Evolutionary conservation across 2,329 filamentous ascomycete genomes (phyloP).

Genomic region (Cordyceps fumosorosea): DNA sequence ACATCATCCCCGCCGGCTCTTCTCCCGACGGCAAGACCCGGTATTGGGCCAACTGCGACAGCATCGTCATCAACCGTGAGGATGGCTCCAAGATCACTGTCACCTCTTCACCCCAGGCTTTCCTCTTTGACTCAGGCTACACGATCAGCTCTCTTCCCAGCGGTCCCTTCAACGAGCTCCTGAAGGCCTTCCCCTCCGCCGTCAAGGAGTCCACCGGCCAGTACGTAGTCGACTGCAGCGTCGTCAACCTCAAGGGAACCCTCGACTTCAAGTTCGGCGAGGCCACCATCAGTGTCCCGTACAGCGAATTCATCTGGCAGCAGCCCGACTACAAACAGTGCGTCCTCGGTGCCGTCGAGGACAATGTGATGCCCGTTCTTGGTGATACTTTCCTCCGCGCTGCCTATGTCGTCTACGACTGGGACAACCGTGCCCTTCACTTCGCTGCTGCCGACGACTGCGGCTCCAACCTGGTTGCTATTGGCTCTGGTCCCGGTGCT

Average conservation of each 20-base stretch:
- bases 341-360: conserved; percentile 40
- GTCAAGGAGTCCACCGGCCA: conserved; percentile 36
- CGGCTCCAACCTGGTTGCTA: conserved; percentile 30
- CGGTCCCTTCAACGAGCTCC: conserved; percentile 41
- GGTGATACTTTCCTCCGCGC: conserved; percentile 40
- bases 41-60: conserved; percentile 38
- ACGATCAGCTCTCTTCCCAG: conserved; percentile 61
- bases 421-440: conserved; percentile 33
- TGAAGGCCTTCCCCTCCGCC: conserved; percentile 37
- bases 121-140: conserved; percentile 61
- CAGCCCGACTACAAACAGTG: conserved; percentile 24
- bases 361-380: conserved; percentile 33
- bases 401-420: conserved; percentile 38
- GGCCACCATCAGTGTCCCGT: conserved; percentile 36
- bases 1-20: conserved; percentile 41
- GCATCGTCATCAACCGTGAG: conserved; percentile 27
- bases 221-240: conserved; percentile 41
- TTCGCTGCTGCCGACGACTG: conserved; percentile 33
- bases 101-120: conserved; percentile 36
- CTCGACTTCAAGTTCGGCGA: conserved; percentile 44
- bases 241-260: conserved; percentile 28
- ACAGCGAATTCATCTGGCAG: conserved; percentile 41
- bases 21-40: conserved; percentile 29
- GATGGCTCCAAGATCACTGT: conserved; percentile 36
- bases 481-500: conserved; percentile 33